Evolutionary conservation across 306 rosid species (phyloP), one percentile per base, ranked within the genome.

Genomic region (Medicago arabica): DNA sequence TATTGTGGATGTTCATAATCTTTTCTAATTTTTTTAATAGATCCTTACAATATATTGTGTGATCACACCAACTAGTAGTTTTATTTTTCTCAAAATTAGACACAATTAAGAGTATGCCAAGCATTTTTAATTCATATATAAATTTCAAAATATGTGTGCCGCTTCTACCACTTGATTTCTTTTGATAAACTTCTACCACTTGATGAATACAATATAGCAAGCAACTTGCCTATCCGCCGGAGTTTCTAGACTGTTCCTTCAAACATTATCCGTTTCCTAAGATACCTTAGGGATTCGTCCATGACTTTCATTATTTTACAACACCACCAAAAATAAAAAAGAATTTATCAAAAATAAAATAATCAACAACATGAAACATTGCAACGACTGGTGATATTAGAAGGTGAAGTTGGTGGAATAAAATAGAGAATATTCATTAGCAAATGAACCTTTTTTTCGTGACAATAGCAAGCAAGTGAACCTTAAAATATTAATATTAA

Each of bases 341-440:
- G 18, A 57, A 67, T 18, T n/a, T 25, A 14, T 43, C n/a, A 21
- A 40, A 4, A 43, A 14, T 1, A 10, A 44, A 46, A 34, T 66
- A 41, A 4, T 3, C 18, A 31, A 12, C 25, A 49, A 44, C 63
- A 50, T 7, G 47, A 6, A 44, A 46, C 31, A 65, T 1, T 8
- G 66, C 66, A 58, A 51, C 23, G 23, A 47, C 75, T 36, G 75
- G 76, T 8, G 19, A 23, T 12, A 67, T 12, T 8, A 16, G 41
- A 65, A 77, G 5, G 34, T 11, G 10, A 77, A 82, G 80, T 67
- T 77, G 72, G 69, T 75, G 54, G 74, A 51, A 61, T 40, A 83
- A 67, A 67, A 21, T 14, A 54, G 65, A 75, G 2, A 49, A 62
- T 63, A 70, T 11, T 66, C 62, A 21, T 9, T 12, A 7, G 46